Evolutionary conservation across 2,329 filamentous ascomycete genomes (phyloP).

Genomic region (Calonectria henricotiae): DNA sequence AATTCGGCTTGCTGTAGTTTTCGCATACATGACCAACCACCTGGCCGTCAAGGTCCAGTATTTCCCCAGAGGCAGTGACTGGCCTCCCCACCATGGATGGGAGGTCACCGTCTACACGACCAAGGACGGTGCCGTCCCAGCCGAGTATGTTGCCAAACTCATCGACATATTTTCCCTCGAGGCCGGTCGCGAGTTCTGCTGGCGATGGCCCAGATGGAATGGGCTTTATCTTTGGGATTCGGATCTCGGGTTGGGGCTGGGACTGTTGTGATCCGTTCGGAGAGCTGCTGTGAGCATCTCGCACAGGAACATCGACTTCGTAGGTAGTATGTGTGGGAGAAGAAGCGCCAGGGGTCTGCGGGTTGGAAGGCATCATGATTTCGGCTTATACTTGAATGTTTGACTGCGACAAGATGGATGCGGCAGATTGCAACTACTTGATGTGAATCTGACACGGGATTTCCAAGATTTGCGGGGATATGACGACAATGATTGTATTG

Average conservation of each 20-base stretch:
- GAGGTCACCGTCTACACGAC: conserved; percentile 69
- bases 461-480: conserved; percentile 47
- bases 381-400: conserved; percentile 5
- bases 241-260: conserved; percentile 49
- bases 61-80: conserved; percentile 64
- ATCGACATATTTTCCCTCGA: conserved; percentile 67
- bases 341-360: conserved; percentile 41
- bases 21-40: conserved; percentile 83
- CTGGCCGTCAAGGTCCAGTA: conserved; percentile 85
- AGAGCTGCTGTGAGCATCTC: conserved; percentile 31
- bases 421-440: conserved; percentile 33
- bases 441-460: conserved; percentile 41
- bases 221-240: conserved; percentile 62
- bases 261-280: conserved; percentile 20
- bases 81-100: conserved; percentile 70
- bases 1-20: conserved; percentile 67
- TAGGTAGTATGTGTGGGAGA: conserved; percentile 51
- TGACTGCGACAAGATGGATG: conserved; percentile 28
- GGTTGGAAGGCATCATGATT: conserved; percentile 28
- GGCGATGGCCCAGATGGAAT: conserved; percentile 58
- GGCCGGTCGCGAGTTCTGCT: conserved; percentile 58
- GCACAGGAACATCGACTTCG: conserved; percentile 50
- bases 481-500: conserved; percentile 45
- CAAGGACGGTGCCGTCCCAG: conserved; percentile 67
- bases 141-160: conserved; percentile 71